Evolutionary conservation across 1,284 basidiomycete genomes (phyloP).

Genomic region (Schizopora paradoxa): DNA sequence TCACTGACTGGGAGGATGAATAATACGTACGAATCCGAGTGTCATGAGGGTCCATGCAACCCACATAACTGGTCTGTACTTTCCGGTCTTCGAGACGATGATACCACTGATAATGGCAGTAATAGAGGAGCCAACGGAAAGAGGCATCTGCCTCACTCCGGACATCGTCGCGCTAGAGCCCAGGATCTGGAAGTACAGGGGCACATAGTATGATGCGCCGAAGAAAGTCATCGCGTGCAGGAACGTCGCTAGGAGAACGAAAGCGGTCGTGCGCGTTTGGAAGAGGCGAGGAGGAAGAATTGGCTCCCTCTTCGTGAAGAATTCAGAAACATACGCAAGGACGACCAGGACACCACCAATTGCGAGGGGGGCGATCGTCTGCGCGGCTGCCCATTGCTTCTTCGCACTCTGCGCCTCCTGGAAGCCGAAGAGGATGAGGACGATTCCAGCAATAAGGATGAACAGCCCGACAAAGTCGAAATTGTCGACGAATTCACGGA

Average conservation of each 20-base stretch:
- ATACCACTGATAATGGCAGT: constrained; percentile 12
- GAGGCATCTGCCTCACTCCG: constrained; percentile 42
- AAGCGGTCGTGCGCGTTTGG: constrained; percentile 40
- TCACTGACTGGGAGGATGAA: background rate
- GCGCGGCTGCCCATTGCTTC: constrained; percentile 22
- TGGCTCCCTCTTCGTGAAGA: constrained; percentile 42
- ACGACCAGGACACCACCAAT: constrained; percentile 44
- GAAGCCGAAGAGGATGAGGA: constrained; percentile 41
- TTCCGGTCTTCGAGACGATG: constrained; percentile 10
- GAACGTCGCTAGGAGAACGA: constrained; percentile 34
- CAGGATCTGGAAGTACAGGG: constrained; percentile 39
- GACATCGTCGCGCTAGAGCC: constrained; percentile 38
- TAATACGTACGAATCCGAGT: constrained; percentile 21
- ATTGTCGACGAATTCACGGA: constrained; percentile 30
- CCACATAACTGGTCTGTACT: constrained; percentile 19
- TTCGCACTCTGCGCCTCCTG: constrained; percentile 26
- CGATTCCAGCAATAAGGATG: constrained; percentile 40
- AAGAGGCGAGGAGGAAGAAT: constrained; percentile 48
- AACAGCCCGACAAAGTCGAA: constrained; percentile 44
- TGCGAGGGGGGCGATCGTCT: constrained; percentile 44
- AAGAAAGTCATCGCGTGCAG: constrained; percentile 40
- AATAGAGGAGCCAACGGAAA: constrained; percentile 32
- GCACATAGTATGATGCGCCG: constrained; percentile 21
- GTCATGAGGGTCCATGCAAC: constrained; percentile 25
- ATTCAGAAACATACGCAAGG: constrained; percentile 40